Evolutionary conservation across 345 rosid genomes (phyloP).

Genomic region (Hibiscus mutabilis): DNA sequence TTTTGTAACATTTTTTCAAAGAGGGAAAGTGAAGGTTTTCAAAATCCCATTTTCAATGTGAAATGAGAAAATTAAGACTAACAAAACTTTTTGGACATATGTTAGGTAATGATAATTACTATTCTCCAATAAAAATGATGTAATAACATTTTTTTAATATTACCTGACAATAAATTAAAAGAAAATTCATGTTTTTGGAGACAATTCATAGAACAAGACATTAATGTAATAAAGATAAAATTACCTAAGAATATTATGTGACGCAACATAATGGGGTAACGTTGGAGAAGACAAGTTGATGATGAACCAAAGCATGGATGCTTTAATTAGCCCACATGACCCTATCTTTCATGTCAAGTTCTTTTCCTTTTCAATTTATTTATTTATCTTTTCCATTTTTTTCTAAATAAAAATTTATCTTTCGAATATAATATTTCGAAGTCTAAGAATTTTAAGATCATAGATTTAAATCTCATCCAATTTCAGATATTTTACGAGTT

Average conservation of each 20-base stretch:
- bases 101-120: conserved; percentile 18
- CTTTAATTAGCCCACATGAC: not conserved
- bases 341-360: not conserved
- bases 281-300: not conserved
- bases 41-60: too few species aligned
- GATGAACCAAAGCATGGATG: not conserved
- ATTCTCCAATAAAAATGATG: not conserved
- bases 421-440: too few species aligned
- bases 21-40: too few species aligned
- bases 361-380: too few species aligned
- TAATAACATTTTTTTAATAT: not conserved
- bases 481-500: too few species aligned
- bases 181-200: not conserved
- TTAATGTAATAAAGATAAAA: not conserved
- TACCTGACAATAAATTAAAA: not conserved
- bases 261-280: not conserved
- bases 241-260: not conserved
- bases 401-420: too few species aligned
- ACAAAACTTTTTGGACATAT: not conserved
- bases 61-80: too few species aligned
- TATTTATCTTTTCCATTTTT: too few species aligned
- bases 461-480: too few species aligned
- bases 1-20: too few species aligned
- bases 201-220: not conserved
- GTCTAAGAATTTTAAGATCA: too few species aligned